Evolutionary conservation across 352 stramenopile species (phyloP).

Genomic region (Pythium phragmitis): DNA sequence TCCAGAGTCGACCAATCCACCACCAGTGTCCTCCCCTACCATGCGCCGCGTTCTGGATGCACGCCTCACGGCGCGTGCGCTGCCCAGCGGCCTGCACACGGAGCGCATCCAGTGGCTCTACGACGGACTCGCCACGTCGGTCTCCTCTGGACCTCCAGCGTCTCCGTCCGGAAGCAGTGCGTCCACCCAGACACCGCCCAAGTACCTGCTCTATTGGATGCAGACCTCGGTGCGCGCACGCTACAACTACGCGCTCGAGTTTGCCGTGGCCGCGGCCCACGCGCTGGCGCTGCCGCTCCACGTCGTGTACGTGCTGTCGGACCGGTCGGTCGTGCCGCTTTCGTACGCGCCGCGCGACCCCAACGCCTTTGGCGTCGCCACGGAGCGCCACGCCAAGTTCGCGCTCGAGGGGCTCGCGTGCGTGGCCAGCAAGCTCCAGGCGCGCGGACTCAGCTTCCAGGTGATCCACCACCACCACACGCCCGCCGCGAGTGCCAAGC

Average conservation of each 20-base stretch:
- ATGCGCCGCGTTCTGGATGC: slow-evolving; percentile 51
- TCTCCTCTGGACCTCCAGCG: neutral
- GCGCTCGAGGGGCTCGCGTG: slow-evolving; percentile 65
- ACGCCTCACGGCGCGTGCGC: slow-evolving; percentile 29
- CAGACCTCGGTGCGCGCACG: slow-evolving; percentile 79
- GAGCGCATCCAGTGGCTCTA: slow-evolving; percentile 80
- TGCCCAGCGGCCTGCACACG: slow-evolving; percentile 59
- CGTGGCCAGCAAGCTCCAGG: slow-evolving; percentile 38
- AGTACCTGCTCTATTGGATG: slow-evolving; percentile 87
- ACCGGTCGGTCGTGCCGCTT: slow-evolving; percentile 44
- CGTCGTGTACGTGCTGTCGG: slow-evolving; percentile 71
- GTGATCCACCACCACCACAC: slow-evolving; percentile 57
- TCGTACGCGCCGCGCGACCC: slow-evolving; percentile 36
- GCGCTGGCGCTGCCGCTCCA: slow-evolving; percentile 65
- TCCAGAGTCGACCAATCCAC: neutral
- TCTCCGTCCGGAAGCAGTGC: neutral
- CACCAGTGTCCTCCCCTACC: neutral
- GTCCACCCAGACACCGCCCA: neutral
- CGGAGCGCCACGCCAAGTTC: slow-evolving; percentile 74
- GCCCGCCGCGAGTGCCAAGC: neutral
- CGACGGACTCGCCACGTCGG: slow-evolving; percentile 36
- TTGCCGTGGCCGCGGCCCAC: slow-evolving; percentile 65
- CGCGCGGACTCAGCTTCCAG: slow-evolving; percentile 55
- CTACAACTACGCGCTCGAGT: slow-evolving; percentile 85
- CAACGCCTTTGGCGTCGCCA: slow-evolving; percentile 63